phyloP scores from a whole-genome alignment of 257 asterid genomes.

The Ajuga chamaepitys region DNA sequence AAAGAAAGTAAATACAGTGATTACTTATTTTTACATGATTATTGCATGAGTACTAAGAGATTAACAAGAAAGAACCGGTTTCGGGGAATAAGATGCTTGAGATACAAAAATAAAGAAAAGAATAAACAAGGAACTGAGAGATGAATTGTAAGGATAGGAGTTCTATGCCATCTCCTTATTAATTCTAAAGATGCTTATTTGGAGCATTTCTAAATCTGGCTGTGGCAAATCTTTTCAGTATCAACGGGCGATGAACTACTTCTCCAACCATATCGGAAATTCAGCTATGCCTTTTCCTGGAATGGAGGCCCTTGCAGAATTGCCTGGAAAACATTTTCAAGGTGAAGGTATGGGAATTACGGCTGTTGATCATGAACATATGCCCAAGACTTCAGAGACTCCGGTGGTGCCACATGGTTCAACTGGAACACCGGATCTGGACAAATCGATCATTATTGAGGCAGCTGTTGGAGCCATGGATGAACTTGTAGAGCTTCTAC shows the following conservation, averaged over 20 bases:
- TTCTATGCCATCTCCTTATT: neutral
- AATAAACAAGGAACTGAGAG: neutral
- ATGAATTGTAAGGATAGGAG: neutral
- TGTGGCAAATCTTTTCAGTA: slow-evolving; percentile 24
- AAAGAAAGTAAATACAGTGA: neutral
- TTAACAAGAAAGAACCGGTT: neutral
- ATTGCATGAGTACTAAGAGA: neutral
- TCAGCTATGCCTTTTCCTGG: slow-evolving; percentile 9
- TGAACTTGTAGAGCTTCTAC: slow-evolving; percentile 51
- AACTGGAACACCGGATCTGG: slow-evolving; percentile 20
- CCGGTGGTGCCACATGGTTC: neutral
- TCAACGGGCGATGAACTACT: slow-evolving; percentile 20
- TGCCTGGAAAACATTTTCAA: slow-evolving; percentile 2
- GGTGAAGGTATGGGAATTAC: slow-evolving; percentile 17
- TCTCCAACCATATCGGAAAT: slow-evolving; percentile 32
- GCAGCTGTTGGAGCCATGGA: slow-evolving; percentile 35
- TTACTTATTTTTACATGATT: neutral
- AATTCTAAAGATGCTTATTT: neutral
- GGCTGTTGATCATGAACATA: slow-evolving; percentile 11
- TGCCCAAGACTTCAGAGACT: slow-evolving; percentile 13
- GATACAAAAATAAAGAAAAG: no score
- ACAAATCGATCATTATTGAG: slow-evolving; percentile 30
- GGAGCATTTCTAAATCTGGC: neutral
- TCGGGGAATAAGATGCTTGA: no score
- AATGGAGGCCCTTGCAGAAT: slow-evolving; percentile 9